Base-by-base conservation (phyloP, 179 eudicot species). In the Silene coronaria region DNA sequence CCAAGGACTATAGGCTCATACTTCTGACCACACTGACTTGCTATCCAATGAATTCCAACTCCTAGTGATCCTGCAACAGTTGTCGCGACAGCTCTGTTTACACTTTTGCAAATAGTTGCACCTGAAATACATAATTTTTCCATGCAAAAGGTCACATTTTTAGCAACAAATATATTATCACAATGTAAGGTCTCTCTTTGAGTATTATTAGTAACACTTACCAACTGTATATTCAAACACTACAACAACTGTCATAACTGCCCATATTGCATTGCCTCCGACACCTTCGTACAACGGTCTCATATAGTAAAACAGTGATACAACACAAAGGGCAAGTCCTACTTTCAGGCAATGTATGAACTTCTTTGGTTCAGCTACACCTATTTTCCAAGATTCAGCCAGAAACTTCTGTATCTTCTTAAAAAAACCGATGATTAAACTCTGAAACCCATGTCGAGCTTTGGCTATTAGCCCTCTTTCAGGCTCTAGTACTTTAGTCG, bases 211-310 rank as follows among this genome's bases (percentile, higher is more conserved):
- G 34, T 38, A 21, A 14, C 28, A 74, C 87, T 75, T 84, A 93
- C 98, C 98, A 3, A 88, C 92, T 5, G 91, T 89, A 81, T 91
- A 93, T 73, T 93, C 98, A 51, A 88, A 88, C 21, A 91, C 97
- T 6, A 93, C 98, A 34, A 93, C 97, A 48, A 93, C 97, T 0
- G 98, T 93, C 98, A 93, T 88, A 51, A 93, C 81, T 0, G 97
- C 97, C 93, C 97, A 91, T 93, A 93, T 93, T 77, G 97, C 97
- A 87, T 84, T 93, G 46, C 92, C 87, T 70, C 98, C 98, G 66
- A 89, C 83, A 42, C 97, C 89, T 5, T 91, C 89, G 77, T 91
- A 91, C 71, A 93, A 82, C 75, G 98, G 93, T 81, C 95, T 91
- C 89, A 87, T 77, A 85, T 89, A 93, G 55, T 93, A 93, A 78